phyloP scores from a whole-genome alignment of 1,139 yeast genomes.

The Scheffersomyces stambukii region DNA sequence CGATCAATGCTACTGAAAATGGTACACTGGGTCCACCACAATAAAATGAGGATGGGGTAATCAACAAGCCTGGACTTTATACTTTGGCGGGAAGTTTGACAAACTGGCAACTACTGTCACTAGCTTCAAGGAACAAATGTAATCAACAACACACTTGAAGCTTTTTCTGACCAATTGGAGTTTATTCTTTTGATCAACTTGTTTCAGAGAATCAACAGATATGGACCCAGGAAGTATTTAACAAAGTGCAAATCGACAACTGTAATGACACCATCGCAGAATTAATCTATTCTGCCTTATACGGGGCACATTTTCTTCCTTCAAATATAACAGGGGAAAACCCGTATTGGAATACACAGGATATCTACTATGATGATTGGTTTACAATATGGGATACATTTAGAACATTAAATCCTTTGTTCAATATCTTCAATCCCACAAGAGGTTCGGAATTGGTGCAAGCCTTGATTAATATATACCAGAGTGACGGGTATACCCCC shows the following conservation, averaged over 20 bases:
- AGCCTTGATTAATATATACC: conserved; percentile 25
- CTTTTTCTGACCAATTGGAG: conserved; percentile 6
- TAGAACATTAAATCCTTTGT: conserved; percentile 29
- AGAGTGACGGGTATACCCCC: conserved; percentile 34
- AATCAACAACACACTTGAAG: conserved; percentile 4
- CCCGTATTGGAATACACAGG: conserved; percentile 18
- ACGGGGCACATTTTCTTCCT: conserved; percentile 32
- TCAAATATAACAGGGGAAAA: conserved; percentile 35
- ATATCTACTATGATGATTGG: conserved; percentile 34
- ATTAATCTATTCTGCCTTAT: conserved; percentile 26
- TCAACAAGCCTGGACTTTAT: conserved; percentile 24
- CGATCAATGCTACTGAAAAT: conserved; percentile 15
- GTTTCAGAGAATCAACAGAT: conserved; percentile 15
- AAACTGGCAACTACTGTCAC: conserved; percentile 11
- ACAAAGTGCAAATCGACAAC: conserved; percentile 15
- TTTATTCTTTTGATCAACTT: conserved; percentile 17
- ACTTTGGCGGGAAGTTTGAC: conserved; percentile 27
- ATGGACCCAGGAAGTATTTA: conserved; percentile 27
- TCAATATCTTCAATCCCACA: conserved; percentile 23
- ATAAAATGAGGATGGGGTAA: conserved; percentile 32
- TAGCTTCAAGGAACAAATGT: conserved; percentile 9
- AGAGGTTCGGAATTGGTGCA: conserved; percentile 29
- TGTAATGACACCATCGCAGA: conserved; percentile 19
- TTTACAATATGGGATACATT: conserved; percentile 41
- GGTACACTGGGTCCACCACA: conserved; percentile 22